These are phyloP conservation scores for Myriosclerotinia curreyana DNA, from an alignment of 2,329 filamentous ascomycete genomes.

Conservation along the genomic window DNA sequence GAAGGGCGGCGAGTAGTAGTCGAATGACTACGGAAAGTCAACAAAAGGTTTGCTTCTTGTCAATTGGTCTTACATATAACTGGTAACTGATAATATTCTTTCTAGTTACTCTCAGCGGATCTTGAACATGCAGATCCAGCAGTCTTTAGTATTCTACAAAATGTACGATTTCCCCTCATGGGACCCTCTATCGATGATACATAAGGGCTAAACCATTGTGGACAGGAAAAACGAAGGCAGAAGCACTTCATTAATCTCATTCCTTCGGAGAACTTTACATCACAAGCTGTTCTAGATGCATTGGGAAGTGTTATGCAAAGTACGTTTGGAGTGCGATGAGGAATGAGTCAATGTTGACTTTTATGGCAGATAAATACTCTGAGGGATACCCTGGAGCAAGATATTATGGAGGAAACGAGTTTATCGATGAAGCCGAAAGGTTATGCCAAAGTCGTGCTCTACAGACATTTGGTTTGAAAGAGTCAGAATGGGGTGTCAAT, in stretches of 20 bases:
- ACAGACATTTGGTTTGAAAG: slow-evolving; percentile 78
- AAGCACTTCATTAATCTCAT: slow-evolving; percentile 99
- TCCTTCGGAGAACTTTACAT: slow-evolving; percentile 93
- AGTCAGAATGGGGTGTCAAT: slow-evolving; percentile 93
- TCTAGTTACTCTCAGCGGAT: slow-evolving; percentile 72
- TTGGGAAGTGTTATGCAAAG: slow-evolving; percentile 94
- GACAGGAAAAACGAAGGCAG: slow-evolving; percentile 87
- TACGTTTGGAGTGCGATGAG: slow-evolving; percentile 45
- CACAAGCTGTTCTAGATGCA: slow-evolving; percentile 86
- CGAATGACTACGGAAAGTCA: slow-evolving; percentile 49
- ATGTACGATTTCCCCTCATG: slow-evolving; percentile 51
- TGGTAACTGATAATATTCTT: slow-evolving; percentile 25
- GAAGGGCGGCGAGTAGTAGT: slow-evolving; percentile 33
- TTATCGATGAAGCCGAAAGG: slow-evolving; percentile 86
- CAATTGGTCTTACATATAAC: background rate
- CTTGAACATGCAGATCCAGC: slow-evolving; percentile 82
- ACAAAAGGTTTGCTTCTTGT: slow-evolving; percentile 50
- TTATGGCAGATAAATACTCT: slow-evolving; percentile 80
- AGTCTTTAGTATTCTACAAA: slow-evolving; percentile 86
- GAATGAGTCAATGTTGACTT: slow-evolving; percentile 43
- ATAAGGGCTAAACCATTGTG: slow-evolving; percentile 20
- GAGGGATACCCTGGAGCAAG: slow-evolving; percentile 95
- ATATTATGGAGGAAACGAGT: slow-evolving; percentile 96
- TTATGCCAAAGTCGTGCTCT: slow-evolving; percentile 88
- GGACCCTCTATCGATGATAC: background rate